A percentile compares a stretch with the other conserved stretches of the same genome.
Evolutionary conservation across 1,284 basidiomycete species (phyloP).

Genomic region (Ganoderma meredithae): DNA sequence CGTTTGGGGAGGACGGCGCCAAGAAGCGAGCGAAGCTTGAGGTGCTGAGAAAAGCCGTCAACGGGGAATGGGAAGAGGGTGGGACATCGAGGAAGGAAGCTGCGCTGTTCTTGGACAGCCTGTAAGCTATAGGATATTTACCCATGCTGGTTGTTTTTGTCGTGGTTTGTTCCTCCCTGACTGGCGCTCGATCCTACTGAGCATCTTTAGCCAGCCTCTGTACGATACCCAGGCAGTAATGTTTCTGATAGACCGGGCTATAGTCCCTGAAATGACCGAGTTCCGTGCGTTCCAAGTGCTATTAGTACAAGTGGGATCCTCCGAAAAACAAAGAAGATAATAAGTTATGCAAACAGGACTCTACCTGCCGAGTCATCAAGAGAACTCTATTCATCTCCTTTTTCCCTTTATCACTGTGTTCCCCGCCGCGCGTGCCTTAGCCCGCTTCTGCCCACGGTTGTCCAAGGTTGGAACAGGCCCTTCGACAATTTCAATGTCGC

Average conservation of each 20-base stretch:
- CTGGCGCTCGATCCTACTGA: background rate
- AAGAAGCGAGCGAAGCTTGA: conserved; percentile 32
- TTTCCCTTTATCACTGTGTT: conserved; percentile 38
- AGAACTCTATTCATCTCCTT: conserved; percentile 26
- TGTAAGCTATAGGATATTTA: background rate
- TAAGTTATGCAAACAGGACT: background rate
- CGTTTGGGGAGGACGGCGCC: conserved; percentile 34
- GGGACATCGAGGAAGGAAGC: conserved; percentile 25
- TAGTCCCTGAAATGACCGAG: background rate
- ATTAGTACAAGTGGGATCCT: background rate
- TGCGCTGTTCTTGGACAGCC: conserved; percentile 19
- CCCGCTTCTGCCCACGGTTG: conserved; percentile 43
- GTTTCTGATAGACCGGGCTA: background rate
- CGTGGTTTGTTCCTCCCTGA: background rate
- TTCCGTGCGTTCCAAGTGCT: background rate
- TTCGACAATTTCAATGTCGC: conserved; percentile 64
- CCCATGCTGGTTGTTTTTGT: background rate
- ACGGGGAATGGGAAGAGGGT: conserved; percentile 26
- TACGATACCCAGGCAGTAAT: background rate
- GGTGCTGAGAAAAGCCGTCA: conserved; percentile 20
- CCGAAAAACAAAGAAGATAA: background rate
- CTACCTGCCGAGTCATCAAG: background rate
- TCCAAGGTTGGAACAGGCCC: conserved; percentile 43
- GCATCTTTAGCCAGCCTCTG: background rate
- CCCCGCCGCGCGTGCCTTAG: conserved; percentile 47